Conservation (phyloP, 1,284 basidiomycete genomes). For the Paramarasmius palmivorus region DNA sequence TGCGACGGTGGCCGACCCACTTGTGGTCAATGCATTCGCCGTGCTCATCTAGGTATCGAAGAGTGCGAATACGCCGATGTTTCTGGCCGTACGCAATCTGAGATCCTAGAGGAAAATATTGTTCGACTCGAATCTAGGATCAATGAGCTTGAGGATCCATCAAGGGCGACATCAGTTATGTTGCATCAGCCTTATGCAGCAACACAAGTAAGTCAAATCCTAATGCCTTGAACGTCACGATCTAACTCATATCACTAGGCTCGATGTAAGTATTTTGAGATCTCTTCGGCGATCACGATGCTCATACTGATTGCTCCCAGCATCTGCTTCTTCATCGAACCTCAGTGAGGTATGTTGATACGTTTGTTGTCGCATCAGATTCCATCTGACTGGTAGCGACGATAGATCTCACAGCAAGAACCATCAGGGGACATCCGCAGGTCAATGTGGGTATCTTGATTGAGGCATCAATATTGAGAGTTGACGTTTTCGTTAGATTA, state of each 20-base stretch:
- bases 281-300: not conserved
- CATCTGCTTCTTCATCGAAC: no score
- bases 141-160: not conserved
- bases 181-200: not conserved
- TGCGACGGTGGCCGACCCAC: constrained; percentile 28
- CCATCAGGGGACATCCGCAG: no score
- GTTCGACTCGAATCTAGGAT: not conserved
- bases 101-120: not conserved
- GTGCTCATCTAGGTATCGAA: constrained; percentile 13
- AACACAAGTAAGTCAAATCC: not conserved
- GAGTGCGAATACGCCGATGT: constrained; percentile 24
- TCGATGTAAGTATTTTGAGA: not conserved
- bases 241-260: no score
- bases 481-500: no score
- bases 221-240: no score
- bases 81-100: not conserved
- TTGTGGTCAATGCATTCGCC: constrained; percentile 27
- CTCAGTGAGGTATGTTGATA: no score
- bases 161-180: not conserved
- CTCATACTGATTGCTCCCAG: not conserved
- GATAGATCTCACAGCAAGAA: no score
- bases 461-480: no score
- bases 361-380: no score
- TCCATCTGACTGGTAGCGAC: no score
- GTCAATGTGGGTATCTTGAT: no score